Base-by-base conservation (phyloP, 345 rosid genomes). In the Salix suchowensis region DNA sequence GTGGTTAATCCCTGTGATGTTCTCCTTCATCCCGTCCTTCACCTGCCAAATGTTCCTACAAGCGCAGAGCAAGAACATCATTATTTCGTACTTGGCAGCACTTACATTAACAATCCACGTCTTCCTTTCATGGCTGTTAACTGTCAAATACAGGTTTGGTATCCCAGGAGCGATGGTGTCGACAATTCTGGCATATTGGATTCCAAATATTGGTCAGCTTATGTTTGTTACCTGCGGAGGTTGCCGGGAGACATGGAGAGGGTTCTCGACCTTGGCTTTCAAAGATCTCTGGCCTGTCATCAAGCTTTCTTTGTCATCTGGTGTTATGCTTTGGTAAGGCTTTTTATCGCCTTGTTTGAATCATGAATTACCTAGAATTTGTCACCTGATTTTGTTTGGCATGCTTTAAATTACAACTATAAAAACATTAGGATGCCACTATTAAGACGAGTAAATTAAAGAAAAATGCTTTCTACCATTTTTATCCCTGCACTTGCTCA, bases 31-130 rank as follows among this genome's bases (percentile, higher is more conserved):
- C 14, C 10, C 71, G 21, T 89, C 91, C 0, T 90, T 74, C 58
- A 91, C 94, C 75, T 90, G 95, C 85, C 97, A 94, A 81, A 88
- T 88, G 91, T 91, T 87, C 77, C 86, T 94, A 36, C 95, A 94
- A 82, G 89, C 95, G 7, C 96, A 91, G 82, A 89, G 94, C 89
- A 91, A 87, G 86, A 94, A 91, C 85, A 70, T 54, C 71, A 87
- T 94, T 28, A 90, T 94, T 77, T 84, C 92, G 0, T 94, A 87
- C 83, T 81, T 82, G 74, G 91, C 92, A 0, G 92, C 90, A 1
- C 54, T 75, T 54, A 68, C 97, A 0, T 61, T 89, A 8, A 54
- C 55, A 1, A 74, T 90, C 71, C 97, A 91, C 71, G 39, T 86
- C 21, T 72, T 84, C 42, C 85, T 91, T 77, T 89, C 95, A 0